phyloP scores from a whole-genome alignment of 768 basidiomycete genomes.

The Serendipita sp. region DNA sequence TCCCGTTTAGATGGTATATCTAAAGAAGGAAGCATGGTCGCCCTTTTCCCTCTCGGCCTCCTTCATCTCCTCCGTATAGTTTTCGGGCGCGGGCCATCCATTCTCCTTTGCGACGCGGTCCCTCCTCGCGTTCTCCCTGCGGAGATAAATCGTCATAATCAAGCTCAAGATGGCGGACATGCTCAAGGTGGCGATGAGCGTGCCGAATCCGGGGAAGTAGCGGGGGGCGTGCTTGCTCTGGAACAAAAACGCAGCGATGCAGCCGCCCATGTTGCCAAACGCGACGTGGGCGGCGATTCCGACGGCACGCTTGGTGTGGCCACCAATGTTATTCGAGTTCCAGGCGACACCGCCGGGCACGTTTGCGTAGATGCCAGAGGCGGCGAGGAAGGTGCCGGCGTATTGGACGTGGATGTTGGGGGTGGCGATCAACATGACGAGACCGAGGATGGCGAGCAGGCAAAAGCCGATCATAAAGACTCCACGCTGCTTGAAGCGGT shows the following conservation, averaged over 20 bases:
- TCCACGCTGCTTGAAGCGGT: conserved; percentile 44
- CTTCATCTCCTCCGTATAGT: conserved; percentile 5
- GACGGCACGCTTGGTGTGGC: background rate
- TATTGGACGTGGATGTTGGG: conserved; percentile 5
- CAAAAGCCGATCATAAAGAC: conserved; percentile 25
- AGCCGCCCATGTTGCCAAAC: background rate
- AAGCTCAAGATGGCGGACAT: background rate
- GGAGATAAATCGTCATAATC: background rate
- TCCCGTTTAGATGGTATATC: conserved; percentile 10
- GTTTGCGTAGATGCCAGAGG: conserved; percentile 5
- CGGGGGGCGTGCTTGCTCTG: background rate
- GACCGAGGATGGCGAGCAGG: background rate
- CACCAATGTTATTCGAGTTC: conserved; percentile 4
- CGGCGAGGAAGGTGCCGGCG: conserved; percentile 7
- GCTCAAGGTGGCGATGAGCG: background rate
- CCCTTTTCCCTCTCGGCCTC: conserved; percentile 3
- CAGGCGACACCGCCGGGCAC: conserved; percentile 1
- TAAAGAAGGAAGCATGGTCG: background rate
- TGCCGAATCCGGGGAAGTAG: background rate
- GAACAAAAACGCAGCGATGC: background rate
- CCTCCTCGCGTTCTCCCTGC: background rate
- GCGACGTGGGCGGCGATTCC: background rate
- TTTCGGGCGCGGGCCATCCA: background rate
- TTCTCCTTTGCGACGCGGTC: background rate
- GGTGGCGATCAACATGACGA: conserved; percentile 1